phyloP scores from a whole-genome alignment of 805 yeast species.

The Blastobotrys peoriensis region DNA sequence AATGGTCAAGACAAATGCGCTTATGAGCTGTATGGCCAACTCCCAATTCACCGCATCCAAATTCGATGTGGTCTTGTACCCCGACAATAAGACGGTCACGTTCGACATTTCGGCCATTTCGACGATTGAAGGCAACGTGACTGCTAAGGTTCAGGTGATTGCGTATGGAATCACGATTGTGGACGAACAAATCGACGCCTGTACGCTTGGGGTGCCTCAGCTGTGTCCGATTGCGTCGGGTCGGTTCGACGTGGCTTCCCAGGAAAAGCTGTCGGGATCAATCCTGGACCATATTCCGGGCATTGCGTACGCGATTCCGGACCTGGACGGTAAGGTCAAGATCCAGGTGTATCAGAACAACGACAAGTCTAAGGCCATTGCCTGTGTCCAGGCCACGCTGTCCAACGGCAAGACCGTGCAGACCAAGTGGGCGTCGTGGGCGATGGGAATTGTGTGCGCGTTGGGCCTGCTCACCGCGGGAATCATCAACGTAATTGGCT shows the following conservation, averaged over 20 bases:
- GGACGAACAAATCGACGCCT: conserved; percentile 51
- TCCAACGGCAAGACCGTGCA: conserved; percentile 91
- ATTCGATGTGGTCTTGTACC: conserved; percentile 71
- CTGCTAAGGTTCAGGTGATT: conserved; percentile 58
- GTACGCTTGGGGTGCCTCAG: conserved; percentile 46
- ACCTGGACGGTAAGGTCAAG: conserved; percentile 84
- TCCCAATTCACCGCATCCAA: conserved; percentile 81
- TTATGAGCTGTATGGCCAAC: conserved; percentile 86
- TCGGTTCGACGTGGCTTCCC: conserved; percentile 56
- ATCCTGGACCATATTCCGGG: conserved; percentile 59
- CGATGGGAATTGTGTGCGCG: conserved; percentile 87
- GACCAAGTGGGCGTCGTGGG: conserved; percentile 91
- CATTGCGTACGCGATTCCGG: conserved; percentile 86
- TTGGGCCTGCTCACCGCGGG: conserved; percentile 85
- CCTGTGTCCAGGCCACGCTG: conserved; percentile 87
- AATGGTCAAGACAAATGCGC: conserved; percentile 48
- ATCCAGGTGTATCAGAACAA: conserved; percentile 57
- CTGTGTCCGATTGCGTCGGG: conserved; percentile 87
- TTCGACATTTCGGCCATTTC: conserved; percentile 75
- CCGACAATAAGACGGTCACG: conserved; percentile 53
- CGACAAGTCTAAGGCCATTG: conserved; percentile 47
- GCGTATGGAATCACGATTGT: conserved; percentile 76
- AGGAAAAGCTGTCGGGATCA: conserved; percentile 31
- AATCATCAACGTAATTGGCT: conserved; percentile 78
- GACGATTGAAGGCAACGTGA: conserved; percentile 64